Evolutionary conservation across 2,329 filamentous ascomycete species (phyloP), one percentile per base, ranked within the genome.

Genomic region (Pseudogymnoascus sp.): DNA sequence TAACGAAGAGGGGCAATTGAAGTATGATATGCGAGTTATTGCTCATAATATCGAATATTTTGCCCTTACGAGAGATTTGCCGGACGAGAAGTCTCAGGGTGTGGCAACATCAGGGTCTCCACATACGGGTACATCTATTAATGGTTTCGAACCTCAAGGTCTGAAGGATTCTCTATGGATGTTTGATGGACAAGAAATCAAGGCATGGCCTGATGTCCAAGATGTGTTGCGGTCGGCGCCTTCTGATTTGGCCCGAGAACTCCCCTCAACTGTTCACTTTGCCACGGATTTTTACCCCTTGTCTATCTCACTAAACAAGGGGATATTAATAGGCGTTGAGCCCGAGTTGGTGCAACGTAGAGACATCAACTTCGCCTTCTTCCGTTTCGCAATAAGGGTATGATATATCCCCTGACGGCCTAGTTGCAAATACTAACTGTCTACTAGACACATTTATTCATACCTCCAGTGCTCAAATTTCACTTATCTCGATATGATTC

Each of bases 21-120:
- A 97, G 78, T 99, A 99, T 72, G 93, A 97, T 72, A 99, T 99
- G 95, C 89, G 93, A 8, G 89, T 97, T 64, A 89, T 99, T 72
- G 92, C 93, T 11, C 91, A 97, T 70, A 96, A 96, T 70, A 92
- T 97, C 42, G 95, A 99, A 74, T 97, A 95, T 71, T 97, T 96
- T 73, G 88, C 89, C 62, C 86, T 95, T 70, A 96, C 96, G 86
- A 87, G 93, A 67, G 95, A 99, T 72, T 90, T 96, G 70, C 86
- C 85, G 5, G 50, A 56, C 3, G 50, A 56, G 7, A 56, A 34
- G 76, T 78, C 38, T 23, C 59, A 42, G 59, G 14, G 59, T 23
- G 3, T 23, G 59, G 18, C 34, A 42, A 62, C 68, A 11, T 65
- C 67, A 38, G 69, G 66, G 14, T 63, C 65, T 18, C 63, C 65